Evolutionary conservation across 192 early-diverging fungal genomes (phyloP).

Genomic region (Coemansia sp.): DNA sequence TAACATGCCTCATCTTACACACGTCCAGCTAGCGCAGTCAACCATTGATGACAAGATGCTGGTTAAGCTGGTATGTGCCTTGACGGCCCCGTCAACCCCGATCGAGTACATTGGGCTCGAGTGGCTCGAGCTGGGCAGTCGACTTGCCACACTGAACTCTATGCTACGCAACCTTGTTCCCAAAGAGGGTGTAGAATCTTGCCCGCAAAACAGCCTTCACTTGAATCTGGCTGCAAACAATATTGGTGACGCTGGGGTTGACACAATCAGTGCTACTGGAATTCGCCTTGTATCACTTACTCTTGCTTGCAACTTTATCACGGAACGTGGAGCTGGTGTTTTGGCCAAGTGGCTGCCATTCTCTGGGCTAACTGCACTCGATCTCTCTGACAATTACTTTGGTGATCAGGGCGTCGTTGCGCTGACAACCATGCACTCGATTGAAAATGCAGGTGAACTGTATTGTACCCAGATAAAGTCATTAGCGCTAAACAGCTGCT

Average conservation of each 20-base stretch:
- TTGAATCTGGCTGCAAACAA: slow-evolving; percentile 43
- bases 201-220: slow-evolving; percentile 10
- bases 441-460: too few species aligned
- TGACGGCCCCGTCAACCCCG: slow-evolving; percentile 6
- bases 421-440: slow-evolving; percentile 12
- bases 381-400: slow-evolving; percentile 49
- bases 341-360: slow-evolving; percentile 42
- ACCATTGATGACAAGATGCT: slow-evolving; percentile 20
- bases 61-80: slow-evolving; percentile 16
- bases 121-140: slow-evolving; percentile 39
- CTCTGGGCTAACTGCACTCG: slow-evolving; percentile 21
- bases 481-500: slow-evolving; percentile 45
- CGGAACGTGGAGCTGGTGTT: slow-evolving; percentile 31
- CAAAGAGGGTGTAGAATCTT: not conserved
- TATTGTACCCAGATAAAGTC: slow-evolving; percentile 23
- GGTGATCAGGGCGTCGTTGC: slow-evolving; percentile 44
- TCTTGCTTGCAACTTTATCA: slow-evolving; percentile 47
- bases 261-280: slow-evolving; percentile 20
- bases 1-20: slow-evolving; percentile 27
- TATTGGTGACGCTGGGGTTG: slow-evolving; percentile 37
- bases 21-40: slow-evolving; percentile 37
- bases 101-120: slow-evolving; percentile 48
- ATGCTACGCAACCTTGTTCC: slow-evolving; percentile 20
- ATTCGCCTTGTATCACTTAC: slow-evolving; percentile 32
- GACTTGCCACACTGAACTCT: slow-evolving; percentile 23